Percentiles rank a stretch among this genome's conserved stretches.
phyloP scores from a whole-genome alignment of 73 alveolate species.

The Paramecium tetraurelia region DNA sequence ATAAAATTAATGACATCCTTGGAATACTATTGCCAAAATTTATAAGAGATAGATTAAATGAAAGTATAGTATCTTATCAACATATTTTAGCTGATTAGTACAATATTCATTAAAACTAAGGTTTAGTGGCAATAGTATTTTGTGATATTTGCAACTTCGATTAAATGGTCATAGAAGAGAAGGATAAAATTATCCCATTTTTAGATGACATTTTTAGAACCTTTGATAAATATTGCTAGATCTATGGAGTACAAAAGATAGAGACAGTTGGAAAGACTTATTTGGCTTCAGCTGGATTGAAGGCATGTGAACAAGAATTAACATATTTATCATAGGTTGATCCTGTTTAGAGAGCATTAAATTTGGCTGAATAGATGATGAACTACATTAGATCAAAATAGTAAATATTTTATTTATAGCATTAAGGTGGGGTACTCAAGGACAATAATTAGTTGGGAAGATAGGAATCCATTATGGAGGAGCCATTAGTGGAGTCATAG shows the following conservation, averaged over 20 bases:
- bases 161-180: constrained; percentile 44
- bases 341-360: constrained; percentile 57
- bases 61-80: background rate
- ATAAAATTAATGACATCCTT: constrained; percentile 46
- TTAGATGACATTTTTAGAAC: constrained; percentile 48
- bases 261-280: constrained; percentile 63
- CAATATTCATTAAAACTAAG: constrained; percentile 42
- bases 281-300: constrained; percentile 58
- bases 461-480: constrained; percentile 56
- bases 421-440: background rate
- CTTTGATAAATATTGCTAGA: constrained; percentile 40
- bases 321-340: constrained; percentile 29
- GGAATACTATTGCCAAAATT: constrained; percentile 55
- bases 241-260: constrained; percentile 42
- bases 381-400: background rate
- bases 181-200: constrained; percentile 14
- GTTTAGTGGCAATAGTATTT: constrained; percentile 40
- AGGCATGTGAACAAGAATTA: constrained; percentile 46
- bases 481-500: constrained; percentile 57
- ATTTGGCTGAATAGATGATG: constrained; percentile 41
- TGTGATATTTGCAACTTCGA: constrained; percentile 59
- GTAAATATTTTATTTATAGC: background rate
- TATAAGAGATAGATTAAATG: constrained; percentile 46
- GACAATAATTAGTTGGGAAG: constrained; percentile 15
- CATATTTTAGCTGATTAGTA: constrained; percentile 19